Evolutionary conservation across 1,284 basidiomycete genomes (phyloP), one percentile per base, ranked within the genome.

Genomic region (Baeospora myosura): DNA sequence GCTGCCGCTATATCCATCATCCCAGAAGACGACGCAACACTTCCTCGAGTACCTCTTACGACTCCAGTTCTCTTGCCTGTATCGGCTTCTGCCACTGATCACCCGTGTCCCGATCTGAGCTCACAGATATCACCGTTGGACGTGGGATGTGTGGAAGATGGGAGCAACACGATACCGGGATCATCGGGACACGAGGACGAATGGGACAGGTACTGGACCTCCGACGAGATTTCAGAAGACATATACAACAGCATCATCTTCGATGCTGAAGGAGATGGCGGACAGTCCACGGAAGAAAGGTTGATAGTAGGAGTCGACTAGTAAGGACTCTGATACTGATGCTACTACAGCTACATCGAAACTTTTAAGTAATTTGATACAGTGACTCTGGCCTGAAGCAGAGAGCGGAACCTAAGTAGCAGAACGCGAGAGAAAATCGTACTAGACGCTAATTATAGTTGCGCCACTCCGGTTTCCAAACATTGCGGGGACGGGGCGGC

Each of bases 1-100:
- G 54, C 64, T 10, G 63, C 67, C 14, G 87, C 86, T 2, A 66
- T 91, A 21, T 65, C 60, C 12, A 47, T 59, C 31, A 40, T 72
- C 12, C 52, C 56, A 16, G 56, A 54, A 22, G 56, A 60, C 2
- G 59, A 49, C 22, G 20, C 37, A 22, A 33, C 25, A 2, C 18
- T 18, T 3, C 4, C 32, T 34, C 40, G 14, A 17, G 20, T 23
- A 7, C 12, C 38, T 7, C 16, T 35, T 18, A 21, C 39, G 33
- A 23, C 16, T 43, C 37, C 43, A 35, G 8, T 41, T 33, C 26
- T 38, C 18, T 40, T 24, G 12, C 8, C 23, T 11, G 8, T 34
- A 11, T 4, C 31, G 6, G n/a, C 38, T 3, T 14, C 22, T 28
- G 5, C 38, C 11, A 22, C 30, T 14, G 21, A 14, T 5, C 25